Conservation (phyloP, 305 asterid species). For the Fraxinus baroniana region DNA sequence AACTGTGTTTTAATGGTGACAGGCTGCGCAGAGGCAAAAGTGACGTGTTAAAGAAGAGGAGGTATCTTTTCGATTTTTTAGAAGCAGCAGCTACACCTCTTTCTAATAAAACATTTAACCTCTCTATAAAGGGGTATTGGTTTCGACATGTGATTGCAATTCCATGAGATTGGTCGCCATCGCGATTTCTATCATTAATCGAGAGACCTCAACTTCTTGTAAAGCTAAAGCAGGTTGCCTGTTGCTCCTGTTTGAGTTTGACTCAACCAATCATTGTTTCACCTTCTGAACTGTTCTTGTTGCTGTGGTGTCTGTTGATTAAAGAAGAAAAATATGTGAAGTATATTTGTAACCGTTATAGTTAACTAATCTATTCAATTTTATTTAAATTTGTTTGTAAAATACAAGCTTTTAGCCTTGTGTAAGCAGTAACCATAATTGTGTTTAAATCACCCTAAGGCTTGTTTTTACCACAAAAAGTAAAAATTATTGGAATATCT, state of each 20-base stretch:
- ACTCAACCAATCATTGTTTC: neutral
- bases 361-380: neutral
- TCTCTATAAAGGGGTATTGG: neutral
- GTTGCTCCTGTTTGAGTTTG: neutral
- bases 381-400: neutral
- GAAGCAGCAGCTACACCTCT: conserved; percentile 3
- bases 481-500: neutral
- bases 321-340: neutral
- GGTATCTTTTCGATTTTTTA: neutral
- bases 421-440: neutral
- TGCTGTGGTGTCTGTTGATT: neutral
- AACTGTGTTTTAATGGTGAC: conserved; percentile 7
- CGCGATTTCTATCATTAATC: neutral
- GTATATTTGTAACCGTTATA: neutral
- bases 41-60: conserved; percentile 19
- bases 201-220: neutral
- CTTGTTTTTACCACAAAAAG: neutral
- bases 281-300: neutral
- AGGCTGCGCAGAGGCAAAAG: conserved; percentile 43
- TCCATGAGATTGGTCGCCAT: neutral
- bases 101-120: neutral
- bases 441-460: neutral
- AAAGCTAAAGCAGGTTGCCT: neutral
- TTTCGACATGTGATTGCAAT: neutral
- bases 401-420: neutral